Evolutionary conservation across 2,329 filamentous ascomycete genomes (phyloP), one percentile per base, ranked within the genome.

Genomic region (Botrytis deweyae): DNA sequence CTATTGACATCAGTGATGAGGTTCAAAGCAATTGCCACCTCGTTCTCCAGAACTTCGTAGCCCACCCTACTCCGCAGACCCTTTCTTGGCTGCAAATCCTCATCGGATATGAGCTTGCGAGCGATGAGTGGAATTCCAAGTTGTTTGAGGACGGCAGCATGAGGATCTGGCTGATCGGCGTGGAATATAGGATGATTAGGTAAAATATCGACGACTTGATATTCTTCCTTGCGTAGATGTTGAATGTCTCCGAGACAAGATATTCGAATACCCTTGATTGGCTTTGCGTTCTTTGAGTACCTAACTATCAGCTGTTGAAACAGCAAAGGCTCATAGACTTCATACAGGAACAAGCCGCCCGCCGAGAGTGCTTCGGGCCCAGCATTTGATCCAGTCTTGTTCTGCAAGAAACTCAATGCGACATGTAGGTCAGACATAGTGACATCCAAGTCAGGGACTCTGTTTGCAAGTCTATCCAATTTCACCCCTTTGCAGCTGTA

Each of bases 61-160:
- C 1, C 1, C 2, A 20, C 3, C 22, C 36, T 10, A 16, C 5
- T 10, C 12, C 1, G 18, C 29, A 49, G 9, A 9, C 42, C 12
- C 14, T 16, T 36, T 0, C 12, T 29, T 46, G 18, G n/a, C 25
- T n/a, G 1, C 14, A 64, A 29, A 20, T 6, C 8, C 29, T 33
- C 3, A 52, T 67, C 33, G 8, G 29, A 20, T 16, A 16, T 52
- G 20, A 40, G 5, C 22, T 55, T 68, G 29, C 65, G 65, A 40
- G 65, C 33, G 9, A 68, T 55, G 2, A 29, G 18, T 40, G 65
- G 33, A 10, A 55, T 16, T 1, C 14, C 46, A 46, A 44, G 40
- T 46, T 14, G 18, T 65, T 49, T 40, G 18, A 36, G 18, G 18
- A 36, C 9, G 16, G 18, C 6, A 55, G 33, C 25, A 55, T 38